Conservation (phyloP, 306 rosid species). For the Leucaena leucocephala region DNA sequence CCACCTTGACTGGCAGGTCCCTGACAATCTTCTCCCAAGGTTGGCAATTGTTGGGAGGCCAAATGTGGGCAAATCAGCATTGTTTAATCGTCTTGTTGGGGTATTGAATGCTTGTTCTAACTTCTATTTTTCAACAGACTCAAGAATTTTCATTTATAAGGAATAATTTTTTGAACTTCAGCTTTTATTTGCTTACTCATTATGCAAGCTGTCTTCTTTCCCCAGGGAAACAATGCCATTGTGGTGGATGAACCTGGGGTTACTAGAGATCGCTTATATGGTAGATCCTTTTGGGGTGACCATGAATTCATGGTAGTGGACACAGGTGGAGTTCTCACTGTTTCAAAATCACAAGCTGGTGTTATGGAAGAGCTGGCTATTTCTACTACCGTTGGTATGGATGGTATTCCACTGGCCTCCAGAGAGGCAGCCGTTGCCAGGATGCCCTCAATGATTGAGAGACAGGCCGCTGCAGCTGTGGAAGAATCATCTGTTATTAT, state of each 20-base stretch:
- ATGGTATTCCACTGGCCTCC: constrained; percentile 85
- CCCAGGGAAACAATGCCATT: constrained; percentile 86
- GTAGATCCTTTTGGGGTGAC: constrained; percentile 91
- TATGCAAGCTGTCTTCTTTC: constrained; percentile 5
- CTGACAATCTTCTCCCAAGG: constrained; percentile 82
- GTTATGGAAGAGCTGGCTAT: constrained; percentile 89
- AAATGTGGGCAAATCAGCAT: constrained; percentile 95
- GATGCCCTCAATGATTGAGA: constrained; percentile 99
- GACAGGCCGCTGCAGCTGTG: constrained; percentile 84
- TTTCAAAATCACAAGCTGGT: constrained; percentile 76
- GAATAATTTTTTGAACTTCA: constrained; percentile 28
- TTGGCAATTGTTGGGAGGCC: constrained; percentile 96
- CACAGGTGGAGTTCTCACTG: constrained; percentile 89
- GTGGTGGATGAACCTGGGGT: constrained; percentile 99
- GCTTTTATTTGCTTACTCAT: neutral
- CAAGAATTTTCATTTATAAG: constrained; percentile 18
- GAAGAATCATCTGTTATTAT: constrained; percentile 90
- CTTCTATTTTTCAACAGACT: constrained; percentile 30
- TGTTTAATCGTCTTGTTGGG: constrained; percentile 94
- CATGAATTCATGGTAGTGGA: constrained; percentile 93
- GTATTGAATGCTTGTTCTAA: constrained; percentile 47
- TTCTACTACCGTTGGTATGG: constrained; percentile 92
- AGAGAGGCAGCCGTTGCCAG: constrained; percentile 95
- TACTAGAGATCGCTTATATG: constrained; percentile 95
- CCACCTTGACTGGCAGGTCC: constrained; percentile 64